Base-by-base conservation (phyloP, 1,284 basidiomycete species). In the Rhodotorula sp. region DNA sequence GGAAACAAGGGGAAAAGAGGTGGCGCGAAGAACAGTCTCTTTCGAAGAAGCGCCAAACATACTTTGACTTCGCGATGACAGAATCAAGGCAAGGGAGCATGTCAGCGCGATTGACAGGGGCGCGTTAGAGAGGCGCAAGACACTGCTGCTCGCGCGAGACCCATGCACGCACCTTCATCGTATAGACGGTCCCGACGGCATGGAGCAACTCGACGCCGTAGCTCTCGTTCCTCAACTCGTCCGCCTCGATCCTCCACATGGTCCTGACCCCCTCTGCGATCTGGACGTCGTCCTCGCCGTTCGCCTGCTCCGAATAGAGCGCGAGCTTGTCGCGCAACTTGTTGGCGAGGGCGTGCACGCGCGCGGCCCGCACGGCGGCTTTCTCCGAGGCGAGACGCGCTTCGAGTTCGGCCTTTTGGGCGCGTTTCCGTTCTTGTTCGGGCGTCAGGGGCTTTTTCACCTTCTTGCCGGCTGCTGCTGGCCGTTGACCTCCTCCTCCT, bases 191-290 rank as follows among this genome's bases (percentile, higher is more conserved):
- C 0, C 97, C 95, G 72, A 99, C 89, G 0, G 93, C 87, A 69
- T 98, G 89, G 26, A 99, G 84, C 15, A 99, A 85, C 72, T 99
- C 97, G 23, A 90, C 87, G 56, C 95, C 95, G 77, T 97, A 99
- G 12, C 90, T 94, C 81, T 99, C 95, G 55, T 87, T 85, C 81
- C 90, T 89, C 52, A 97, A 85, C 75, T 94, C 90, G 73, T 81
- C 71, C 72, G 78, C 78, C 78, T 82, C 76, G 78, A 82, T 75
- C n/a, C 68, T 64, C 78, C 78, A 79, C 60, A 79, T 79, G 18
- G 76, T 76, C 28, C 75, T 67, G 1, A 79, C 79, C 16, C 75
- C 77, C 10, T 73, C 68, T 1, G 75, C 72, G 48, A 75, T 77
- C 56, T 75, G 68, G 28, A 58, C 69, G 28, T 77, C 76, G 38